Evolutionary conservation across 2,329 filamentous ascomycete genomes (phyloP).

Genomic region (Zasmidium cellare): DNA sequence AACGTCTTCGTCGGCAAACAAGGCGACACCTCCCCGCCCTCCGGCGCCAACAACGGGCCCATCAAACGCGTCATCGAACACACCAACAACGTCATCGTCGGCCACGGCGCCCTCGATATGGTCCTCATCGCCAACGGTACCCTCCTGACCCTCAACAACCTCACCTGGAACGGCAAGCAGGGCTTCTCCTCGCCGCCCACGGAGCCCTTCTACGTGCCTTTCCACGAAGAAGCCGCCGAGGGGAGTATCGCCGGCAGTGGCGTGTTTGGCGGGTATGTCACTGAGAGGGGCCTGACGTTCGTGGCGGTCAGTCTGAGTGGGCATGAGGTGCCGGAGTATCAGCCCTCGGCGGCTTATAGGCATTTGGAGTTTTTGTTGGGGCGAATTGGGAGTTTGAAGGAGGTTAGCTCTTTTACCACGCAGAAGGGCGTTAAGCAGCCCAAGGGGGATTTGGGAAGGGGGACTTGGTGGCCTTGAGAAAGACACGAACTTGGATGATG

Average conservation of each 20-base stretch:
- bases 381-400: conserved; percentile 29
- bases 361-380: conserved; percentile 46
- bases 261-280: conserved; percentile 42
- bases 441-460: conserved; percentile 13
- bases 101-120: conserved; percentile 51
- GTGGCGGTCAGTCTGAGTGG: conserved; percentile 44
- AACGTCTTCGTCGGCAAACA: conserved; percentile 25
- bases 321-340: conserved; percentile 46
- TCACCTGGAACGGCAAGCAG: conserved; percentile 54
- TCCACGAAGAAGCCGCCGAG: conserved; percentile 44
- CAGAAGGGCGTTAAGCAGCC: conserved; percentile 14
- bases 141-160: conserved; percentile 54
- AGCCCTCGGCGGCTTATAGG: conserved; percentile 44
- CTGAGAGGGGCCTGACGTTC: conserved; percentile 49
- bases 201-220: conserved; percentile 44
- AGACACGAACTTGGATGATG: not conserved
- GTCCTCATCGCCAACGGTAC: conserved; percentile 54
- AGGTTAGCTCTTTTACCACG: conserved; percentile 18
- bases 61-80: conserved; percentile 52
- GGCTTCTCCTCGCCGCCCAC: conserved; percentile 47
- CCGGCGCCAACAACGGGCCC: conserved; percentile 34
- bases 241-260: conserved; percentile 43
- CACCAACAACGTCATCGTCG: conserved; percentile 54
- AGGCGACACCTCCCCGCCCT: conserved; percentile 35
- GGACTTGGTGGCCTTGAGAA: not conserved